phyloP scores from a whole-genome alignment of 2,329 filamentous ascomycete genomes.

The Apiospora sp. region DNA sequence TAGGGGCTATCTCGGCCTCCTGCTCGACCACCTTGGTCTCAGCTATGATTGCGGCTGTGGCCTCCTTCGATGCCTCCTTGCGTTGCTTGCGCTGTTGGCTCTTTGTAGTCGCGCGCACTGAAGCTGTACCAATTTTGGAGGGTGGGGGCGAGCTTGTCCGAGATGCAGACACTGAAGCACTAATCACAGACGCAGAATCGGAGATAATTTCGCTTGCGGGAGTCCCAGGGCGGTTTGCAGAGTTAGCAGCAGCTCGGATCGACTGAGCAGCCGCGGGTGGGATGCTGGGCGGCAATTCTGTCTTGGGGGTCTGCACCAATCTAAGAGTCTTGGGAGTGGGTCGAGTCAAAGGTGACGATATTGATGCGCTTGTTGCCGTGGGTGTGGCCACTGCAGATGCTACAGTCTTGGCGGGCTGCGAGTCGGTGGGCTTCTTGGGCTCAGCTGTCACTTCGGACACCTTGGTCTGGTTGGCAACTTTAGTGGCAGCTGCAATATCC shows the following conservation, averaged over 20 bases:
- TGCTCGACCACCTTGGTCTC: constrained; percentile 60
- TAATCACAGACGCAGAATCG: constrained; percentile 79
- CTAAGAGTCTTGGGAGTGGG: constrained; percentile 71
- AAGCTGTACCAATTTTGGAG: constrained; percentile 71
- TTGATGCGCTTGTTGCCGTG: constrained; percentile 52
- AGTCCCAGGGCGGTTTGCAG: constrained; percentile 69
- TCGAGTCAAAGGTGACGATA: constrained; percentile 60
- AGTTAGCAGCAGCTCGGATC: constrained; percentile 39
- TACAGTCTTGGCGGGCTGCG: constrained; percentile 45
- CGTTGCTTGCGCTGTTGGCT: constrained; percentile 81
- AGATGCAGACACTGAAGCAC: constrained; percentile 71
- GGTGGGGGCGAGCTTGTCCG: constrained; percentile 76
- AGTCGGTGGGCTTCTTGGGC: constrained; percentile 42
- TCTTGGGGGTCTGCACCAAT: constrained; percentile 72
- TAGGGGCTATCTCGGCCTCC: constrained; percentile 70
- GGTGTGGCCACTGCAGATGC: constrained; percentile 59
- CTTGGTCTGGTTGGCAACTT: constrained; percentile 30
- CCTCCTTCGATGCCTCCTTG: constrained; percentile 71
- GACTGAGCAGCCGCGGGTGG: constrained; percentile 41
- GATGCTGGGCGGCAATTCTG: constrained; percentile 58
- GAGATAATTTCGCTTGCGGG: constrained; percentile 77
- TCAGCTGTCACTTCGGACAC: constrained; percentile 31
- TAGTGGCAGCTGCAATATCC: constrained; percentile 58
- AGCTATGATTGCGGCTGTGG: constrained; percentile 62
- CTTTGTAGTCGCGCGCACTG: constrained; percentile 75